Conservation (phyloP, 2,329 filamentous ascomycete species). For the Colletotrichum tropicale region DNA sequence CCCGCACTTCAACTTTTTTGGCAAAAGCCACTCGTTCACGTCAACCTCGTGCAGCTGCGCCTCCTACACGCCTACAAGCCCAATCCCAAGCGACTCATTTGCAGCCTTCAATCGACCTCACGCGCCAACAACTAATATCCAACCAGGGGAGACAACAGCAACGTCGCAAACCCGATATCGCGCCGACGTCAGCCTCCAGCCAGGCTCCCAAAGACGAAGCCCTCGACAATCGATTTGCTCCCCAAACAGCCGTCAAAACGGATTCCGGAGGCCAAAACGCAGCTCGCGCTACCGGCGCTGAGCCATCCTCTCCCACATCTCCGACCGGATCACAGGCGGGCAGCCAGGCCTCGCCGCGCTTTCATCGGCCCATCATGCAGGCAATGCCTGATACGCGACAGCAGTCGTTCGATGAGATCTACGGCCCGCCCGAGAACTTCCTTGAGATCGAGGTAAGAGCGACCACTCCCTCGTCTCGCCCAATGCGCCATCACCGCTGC, state of each 20-base stretch:
- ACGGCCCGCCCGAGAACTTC: constrained; percentile 97
- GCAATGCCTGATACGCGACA: constrained; percentile 76
- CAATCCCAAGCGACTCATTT: neutral
- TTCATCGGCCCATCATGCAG: constrained; percentile 63
- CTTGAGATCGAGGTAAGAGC: constrained; percentile 87
- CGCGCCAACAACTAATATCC: neutral
- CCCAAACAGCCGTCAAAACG: constrained; percentile 44
- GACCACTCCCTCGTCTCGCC: neutral
- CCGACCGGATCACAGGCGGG: constrained; percentile 23
- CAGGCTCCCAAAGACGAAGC: neutral
- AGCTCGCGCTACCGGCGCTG: constrained; percentile 35
- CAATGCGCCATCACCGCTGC: neutral
- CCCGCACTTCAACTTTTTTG: neutral
- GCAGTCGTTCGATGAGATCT: constrained; percentile 99
- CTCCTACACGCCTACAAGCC: neutral
- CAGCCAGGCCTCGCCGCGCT: constrained; percentile 34
- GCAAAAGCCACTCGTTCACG: neutral
- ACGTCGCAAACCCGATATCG: neutral
- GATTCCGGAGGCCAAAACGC: constrained; percentile 40
- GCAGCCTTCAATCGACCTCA: neutral
- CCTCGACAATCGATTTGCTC: neutral
- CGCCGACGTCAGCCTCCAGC: neutral
- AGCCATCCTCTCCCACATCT: constrained; percentile 25
- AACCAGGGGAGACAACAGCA: neutral
- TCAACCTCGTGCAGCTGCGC: neutral